Evolutionary conservation across 345 rosid genomes (phyloP).

Genomic region (Turritis glabra): DNA sequence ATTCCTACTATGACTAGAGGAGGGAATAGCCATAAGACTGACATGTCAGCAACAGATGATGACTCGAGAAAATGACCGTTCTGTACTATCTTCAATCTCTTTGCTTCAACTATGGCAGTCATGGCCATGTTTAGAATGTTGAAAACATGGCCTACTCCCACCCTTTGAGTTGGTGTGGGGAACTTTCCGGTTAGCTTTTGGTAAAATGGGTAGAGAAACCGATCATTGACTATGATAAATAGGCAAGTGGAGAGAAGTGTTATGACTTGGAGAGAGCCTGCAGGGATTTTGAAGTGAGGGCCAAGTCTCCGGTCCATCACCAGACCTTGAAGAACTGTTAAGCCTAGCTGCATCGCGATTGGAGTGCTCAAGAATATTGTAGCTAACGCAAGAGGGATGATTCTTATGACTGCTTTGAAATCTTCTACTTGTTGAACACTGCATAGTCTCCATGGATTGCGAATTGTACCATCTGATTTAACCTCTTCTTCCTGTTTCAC

Average conservation of each 20-base stretch:
- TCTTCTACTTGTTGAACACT: conserved; percentile 60
- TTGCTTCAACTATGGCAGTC: conserved; percentile 53
- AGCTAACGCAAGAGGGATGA: conserved; percentile 51
- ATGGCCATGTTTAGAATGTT: conserved; percentile 42
- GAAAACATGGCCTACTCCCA: conserved; percentile 54
- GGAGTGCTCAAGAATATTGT: conserved; percentile 45
- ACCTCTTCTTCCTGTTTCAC: conserved; percentile 47
- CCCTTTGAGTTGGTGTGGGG: conserved; percentile 44
- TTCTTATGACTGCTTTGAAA: conserved; percentile 52
- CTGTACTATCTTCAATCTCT: conserved; percentile 42
- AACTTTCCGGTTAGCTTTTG: conserved; percentile 29
- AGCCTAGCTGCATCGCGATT: conserved; percentile 41
- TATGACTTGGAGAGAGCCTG: conserved; percentile 52
- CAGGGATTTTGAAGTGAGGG: conserved; percentile 52
- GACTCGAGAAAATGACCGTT: conserved; percentile 6
- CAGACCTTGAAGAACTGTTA: conserved; percentile 59
- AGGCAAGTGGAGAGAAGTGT: conserved; percentile 41
- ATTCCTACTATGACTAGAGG: conserved; percentile 53
- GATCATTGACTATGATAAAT: conserved; percentile 43
- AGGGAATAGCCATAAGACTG: conserved; percentile 57
- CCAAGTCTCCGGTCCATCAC: conserved; percentile 55
- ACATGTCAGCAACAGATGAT: conserved; percentile 44
- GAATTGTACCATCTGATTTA: conserved; percentile 38
- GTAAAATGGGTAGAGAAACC: conserved; percentile 47
- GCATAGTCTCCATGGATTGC: conserved; percentile 57